Conservation (phyloP, 2,329 filamentous ascomycete genomes). For the Fusarium pseudocircinatum region DNA sequence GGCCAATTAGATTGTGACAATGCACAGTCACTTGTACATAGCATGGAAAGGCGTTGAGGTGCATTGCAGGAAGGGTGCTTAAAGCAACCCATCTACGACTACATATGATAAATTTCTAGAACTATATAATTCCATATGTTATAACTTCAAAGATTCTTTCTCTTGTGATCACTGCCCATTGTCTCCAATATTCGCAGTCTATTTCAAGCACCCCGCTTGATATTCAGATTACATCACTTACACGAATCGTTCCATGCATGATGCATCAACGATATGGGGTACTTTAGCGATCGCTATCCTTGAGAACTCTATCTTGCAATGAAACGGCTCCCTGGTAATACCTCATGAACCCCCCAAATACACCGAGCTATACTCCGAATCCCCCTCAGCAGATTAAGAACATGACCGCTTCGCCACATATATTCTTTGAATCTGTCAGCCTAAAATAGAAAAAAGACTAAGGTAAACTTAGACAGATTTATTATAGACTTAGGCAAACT, state of each 20-base stretch:
- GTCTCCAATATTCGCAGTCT: no score
- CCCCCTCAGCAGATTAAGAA: constrained; percentile 17
- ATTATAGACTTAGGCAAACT: not conserved
- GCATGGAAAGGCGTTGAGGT: constrained; percentile 45
- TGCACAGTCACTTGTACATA: constrained; percentile 43
- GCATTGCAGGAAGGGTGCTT: constrained; percentile 36
- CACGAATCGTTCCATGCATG: not conserved
- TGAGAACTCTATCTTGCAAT: constrained; percentile 5
- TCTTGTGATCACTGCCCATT: not conserved
- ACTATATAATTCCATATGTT: constrained; percentile 44
- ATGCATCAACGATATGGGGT: constrained; percentile 13
- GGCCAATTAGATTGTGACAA: constrained; percentile 24
- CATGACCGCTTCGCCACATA: constrained; percentile 12
- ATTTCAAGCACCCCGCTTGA: not conserved
- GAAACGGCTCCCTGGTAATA: not conserved
- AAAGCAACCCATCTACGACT: constrained; percentile 37
- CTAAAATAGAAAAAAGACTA: not conserved
- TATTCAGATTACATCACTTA: constrained; percentile 4
- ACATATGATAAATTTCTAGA: constrained; percentile 41
- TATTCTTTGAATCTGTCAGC: not conserved
- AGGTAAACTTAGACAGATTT: not conserved
- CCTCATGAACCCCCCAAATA: constrained; percentile 16
- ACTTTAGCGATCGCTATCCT: not conserved
- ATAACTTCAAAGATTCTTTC: not conserved
- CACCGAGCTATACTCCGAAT: constrained; percentile 23